Evolutionary conservation across 106 monocot genomes (phyloP).

Genomic region (Posidonia australis): DNA sequence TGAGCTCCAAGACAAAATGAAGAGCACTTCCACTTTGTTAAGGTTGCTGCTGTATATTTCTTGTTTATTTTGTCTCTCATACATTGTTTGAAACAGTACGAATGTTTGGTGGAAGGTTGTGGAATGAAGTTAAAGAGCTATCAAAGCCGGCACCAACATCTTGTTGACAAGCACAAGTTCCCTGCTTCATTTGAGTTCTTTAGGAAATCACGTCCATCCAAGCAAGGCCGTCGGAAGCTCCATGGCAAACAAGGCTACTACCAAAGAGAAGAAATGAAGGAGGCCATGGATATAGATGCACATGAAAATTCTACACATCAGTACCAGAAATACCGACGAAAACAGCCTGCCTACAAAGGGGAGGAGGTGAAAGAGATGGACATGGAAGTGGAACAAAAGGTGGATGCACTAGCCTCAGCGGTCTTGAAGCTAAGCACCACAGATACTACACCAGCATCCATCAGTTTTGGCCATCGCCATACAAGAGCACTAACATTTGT

Average conservation of each 20-base stretch:
- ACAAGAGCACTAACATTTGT: conserved; percentile 51
- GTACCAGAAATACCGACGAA: conserved; percentile 11
- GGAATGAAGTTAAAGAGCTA: conserved; percentile 83
- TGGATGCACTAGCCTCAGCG: conserved; percentile 63
- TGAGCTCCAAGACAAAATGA: no score
- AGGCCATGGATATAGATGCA: conserved; percentile 29
- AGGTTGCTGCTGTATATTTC: no score
- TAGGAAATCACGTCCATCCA: conserved; percentile 61
- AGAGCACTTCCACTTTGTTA: no score
- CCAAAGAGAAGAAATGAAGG: conserved; percentile 5
- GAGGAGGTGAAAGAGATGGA: conserved; percentile 3
- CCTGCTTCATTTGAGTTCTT: conserved; percentile 73
- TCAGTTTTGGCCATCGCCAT: conserved; percentile 69
- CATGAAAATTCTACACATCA: conserved; percentile 16
- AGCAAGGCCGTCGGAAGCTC: conserved; percentile 51
- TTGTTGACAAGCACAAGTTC: conserved; percentile 83
- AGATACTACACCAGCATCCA: conserved; percentile 37
- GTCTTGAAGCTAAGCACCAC: conserved; percentile 71
- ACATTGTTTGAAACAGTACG: conserved; percentile 42
- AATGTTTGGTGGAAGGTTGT: conserved; percentile 94
- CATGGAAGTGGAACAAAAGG: conserved; percentile 48
- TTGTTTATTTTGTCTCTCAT: no score
- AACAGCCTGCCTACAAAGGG: conserved; percentile 7
- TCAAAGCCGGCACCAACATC: conserved; percentile 68
- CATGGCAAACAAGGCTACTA: conserved; percentile 23